phyloP scores from a whole-genome alignment of 179 eudicot species.

The Carnegiea gigantea region DNA sequence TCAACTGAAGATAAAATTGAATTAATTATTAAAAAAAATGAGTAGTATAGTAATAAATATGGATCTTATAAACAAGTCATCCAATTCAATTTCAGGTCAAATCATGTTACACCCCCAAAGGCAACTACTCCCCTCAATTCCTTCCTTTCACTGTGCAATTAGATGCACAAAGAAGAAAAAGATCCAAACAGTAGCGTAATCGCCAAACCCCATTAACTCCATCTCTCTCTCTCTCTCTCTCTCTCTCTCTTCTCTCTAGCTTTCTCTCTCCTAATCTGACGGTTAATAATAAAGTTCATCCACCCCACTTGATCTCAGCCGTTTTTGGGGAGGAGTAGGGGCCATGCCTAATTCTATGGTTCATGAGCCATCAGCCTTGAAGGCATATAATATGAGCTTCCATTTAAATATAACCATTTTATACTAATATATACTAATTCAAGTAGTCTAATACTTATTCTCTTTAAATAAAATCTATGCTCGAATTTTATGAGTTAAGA shows the following conservation, averaged over 20 bases:
- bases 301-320: constrained; percentile 42
- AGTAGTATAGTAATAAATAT: no score
- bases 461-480: no score
- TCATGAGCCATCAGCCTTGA: constrained; percentile 4
- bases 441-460: no score
- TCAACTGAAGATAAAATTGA: no score
- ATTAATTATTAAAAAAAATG: no score
- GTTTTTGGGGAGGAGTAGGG: constrained; percentile 2
- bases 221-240: constrained; percentile 13
- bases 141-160: background rate
- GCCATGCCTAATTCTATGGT: background rate
- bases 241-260: constrained; percentile 17
- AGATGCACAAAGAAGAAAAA: no score
- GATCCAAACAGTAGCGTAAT: constrained; percentile 47
- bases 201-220: constrained; percentile 45
- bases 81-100: no score
- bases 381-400: background rate
- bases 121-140: background rate
- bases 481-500: no score
- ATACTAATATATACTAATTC: no score
- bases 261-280: constrained; percentile 34
- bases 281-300: constrained; percentile 30
- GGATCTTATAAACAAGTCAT: no score
- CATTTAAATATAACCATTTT: no score
- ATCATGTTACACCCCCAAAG: background rate